Evolutionary conservation across 352 stramenopile species (phyloP), one percentile per base, ranked within the genome.

Genomic region (Peronospora farinosa): DNA sequence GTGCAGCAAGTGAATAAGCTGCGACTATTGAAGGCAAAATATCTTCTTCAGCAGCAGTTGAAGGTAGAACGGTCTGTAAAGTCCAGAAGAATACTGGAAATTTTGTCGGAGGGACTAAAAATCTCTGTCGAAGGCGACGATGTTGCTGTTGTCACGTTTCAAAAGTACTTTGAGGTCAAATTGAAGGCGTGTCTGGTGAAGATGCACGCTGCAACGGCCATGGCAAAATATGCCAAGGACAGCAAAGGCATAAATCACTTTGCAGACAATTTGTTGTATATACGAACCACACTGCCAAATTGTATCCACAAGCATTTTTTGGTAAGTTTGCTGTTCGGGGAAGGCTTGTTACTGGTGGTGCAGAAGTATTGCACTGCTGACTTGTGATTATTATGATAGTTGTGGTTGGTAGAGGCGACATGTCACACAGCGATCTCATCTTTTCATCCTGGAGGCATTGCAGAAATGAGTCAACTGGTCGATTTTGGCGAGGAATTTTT

Each of bases 401-500:
- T 82, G 19, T 90, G 79, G 79, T 47, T 90, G 7, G 60, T 86
- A 16, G 74, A 85, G 40, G 42, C 84, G 28, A 75, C 71, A 6
- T 86, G 65, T 35, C 79, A 88, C 19, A 67, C 69, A 9, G 63
- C 67, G 4, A 71, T 72, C 1, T 74, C 61, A n/a, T 77, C 74
- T 1, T 64, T 72, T 35, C 53, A 70, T 7, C 59, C 65, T 17
- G 37, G 45, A 19, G 50, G 23, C 2, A 51, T 40, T 7, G 39
- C 17, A 15, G 75, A 78, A n/a, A 62, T 65, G 16, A 13, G 25
- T 1, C 62, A 73, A 21, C 47, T 76, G 12, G 56, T 87, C 19
- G 43, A 63, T 10, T 74, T 80, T 51, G 69, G 66, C 0, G 63
- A 83, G 15, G 46, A 76, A 3, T 67, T 72, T n/a, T 74, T 82